Evolutionary conservation across 495 filamentous ascomycete species (phyloP).

Genomic region (Lichina pygmaea): DNA sequence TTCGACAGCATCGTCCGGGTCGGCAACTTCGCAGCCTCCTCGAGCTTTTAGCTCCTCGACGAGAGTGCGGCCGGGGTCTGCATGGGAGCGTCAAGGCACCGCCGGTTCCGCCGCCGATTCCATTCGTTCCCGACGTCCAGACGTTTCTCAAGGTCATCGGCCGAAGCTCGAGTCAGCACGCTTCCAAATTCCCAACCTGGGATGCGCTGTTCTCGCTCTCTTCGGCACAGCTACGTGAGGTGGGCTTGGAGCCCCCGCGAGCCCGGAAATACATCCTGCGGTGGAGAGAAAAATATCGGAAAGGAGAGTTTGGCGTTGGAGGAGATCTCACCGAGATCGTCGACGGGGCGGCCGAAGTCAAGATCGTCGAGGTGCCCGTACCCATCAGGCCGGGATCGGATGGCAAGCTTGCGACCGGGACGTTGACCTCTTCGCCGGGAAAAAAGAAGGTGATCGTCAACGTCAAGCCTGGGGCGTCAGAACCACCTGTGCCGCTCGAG

Average conservation of each 20-base stretch:
- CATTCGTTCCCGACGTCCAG: constrained; percentile 58
- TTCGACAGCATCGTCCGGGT: not conserved
- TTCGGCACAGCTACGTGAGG: constrained; percentile 48
- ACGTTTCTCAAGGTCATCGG: constrained; percentile 88
- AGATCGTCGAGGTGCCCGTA: constrained; percentile 32
- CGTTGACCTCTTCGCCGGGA: constrained; percentile 20
- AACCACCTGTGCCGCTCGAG: constrained; percentile 16
- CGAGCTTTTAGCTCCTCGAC: not conserved
- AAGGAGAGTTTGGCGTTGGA: constrained; percentile 47
- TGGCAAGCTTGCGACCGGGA: constrained; percentile 7
- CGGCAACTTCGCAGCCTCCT: not conserved
- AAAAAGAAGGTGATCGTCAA: constrained; percentile 45
- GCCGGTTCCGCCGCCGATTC: constrained; percentile 40
- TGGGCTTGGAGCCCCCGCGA: constrained; percentile 68
- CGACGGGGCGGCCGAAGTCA: constrained; percentile 42
- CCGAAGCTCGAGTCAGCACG: constrained; percentile 53
- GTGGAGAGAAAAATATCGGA: constrained; percentile 62
- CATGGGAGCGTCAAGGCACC: constrained; percentile 13
- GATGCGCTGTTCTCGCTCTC: constrained; percentile 57
- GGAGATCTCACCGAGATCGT: constrained; percentile 49
- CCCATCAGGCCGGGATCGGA: not conserved
- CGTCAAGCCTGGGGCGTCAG: constrained; percentile 24
- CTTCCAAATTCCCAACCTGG: constrained; percentile 66
- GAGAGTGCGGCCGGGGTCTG: constrained; percentile 1
- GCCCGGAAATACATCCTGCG: constrained; percentile 56